Evolutionary conservation across 1,284 basidiomycete species (phyloP).

Genomic region (Boletus hoseneyae): DNA sequence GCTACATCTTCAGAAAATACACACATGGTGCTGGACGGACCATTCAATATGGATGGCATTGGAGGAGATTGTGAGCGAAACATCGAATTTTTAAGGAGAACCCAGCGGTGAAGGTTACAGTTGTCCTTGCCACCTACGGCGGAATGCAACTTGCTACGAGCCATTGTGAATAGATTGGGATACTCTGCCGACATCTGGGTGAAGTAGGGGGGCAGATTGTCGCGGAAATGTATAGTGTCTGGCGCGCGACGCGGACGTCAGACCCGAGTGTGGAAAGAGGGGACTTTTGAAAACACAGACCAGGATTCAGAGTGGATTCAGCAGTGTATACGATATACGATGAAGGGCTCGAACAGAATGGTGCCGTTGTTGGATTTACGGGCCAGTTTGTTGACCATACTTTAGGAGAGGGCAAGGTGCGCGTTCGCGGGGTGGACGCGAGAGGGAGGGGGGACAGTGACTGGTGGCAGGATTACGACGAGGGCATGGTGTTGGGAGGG

Average conservation of each 20-base stretch:
- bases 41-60: constrained; percentile 31
- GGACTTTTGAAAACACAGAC: constrained; percentile 17
- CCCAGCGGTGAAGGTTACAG: constrained; percentile 78
- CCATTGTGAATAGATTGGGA: constrained; percentile 53
- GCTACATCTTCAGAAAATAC: constrained; percentile 43
- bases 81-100: constrained; percentile 80
- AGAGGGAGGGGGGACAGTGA: neutral
- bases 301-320: constrained; percentile 32
- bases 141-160: constrained; percentile 70
- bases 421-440: constrained; percentile 31
- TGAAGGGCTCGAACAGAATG: constrained; percentile 78
- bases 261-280: neutral
- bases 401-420: constrained; percentile 45
- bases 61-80: constrained; percentile 46
- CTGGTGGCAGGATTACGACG: constrained; percentile 25
- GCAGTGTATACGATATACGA: constrained; percentile 79
- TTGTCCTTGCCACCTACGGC: constrained; percentile 59
- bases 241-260: constrained; percentile 13
- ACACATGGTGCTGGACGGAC: constrained; percentile 31
- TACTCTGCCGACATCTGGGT: constrained; percentile 46
- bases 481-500: constrained; percentile 44
- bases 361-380: constrained; percentile 79
- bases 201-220: constrained; percentile 19
- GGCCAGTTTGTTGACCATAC: constrained; percentile 78
- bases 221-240: constrained; percentile 18